phyloP scores from a whole-genome alignment of 2,329 filamentous ascomycete genomes.

The Aspergillus pseudonomiae region DNA sequence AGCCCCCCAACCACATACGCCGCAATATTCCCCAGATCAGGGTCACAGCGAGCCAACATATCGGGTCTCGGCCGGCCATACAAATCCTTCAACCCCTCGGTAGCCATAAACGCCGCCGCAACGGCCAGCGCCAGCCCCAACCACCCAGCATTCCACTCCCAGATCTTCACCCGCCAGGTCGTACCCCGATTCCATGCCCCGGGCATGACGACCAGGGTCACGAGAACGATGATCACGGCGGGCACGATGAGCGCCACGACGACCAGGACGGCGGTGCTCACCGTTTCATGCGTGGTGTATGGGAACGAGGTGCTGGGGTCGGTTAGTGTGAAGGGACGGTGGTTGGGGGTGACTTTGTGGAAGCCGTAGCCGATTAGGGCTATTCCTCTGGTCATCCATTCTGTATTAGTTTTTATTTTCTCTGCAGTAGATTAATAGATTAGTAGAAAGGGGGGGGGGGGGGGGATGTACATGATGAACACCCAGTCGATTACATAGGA shows the following conservation, averaged over 20 bases:
- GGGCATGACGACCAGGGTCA: conserved; percentile 71
- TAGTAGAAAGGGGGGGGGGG: background rate
- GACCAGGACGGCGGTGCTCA: conserved; percentile 67
- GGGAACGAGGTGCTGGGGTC: conserved; percentile 82
- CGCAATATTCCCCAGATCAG: conserved; percentile 67
- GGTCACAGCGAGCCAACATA: conserved; percentile 71
- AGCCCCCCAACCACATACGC: conserved; percentile 67
- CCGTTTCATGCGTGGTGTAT: conserved; percentile 69
- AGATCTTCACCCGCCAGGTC: conserved; percentile 80
- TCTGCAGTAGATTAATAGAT: too few relatives aligned
- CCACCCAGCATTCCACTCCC: conserved; percentile 87
- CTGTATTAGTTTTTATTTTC: conserved; percentile 10
- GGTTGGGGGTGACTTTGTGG: conserved; percentile 64
- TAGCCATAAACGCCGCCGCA: conserved; percentile 75
- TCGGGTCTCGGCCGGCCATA: conserved; percentile 68
- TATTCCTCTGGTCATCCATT: conserved; percentile 48
- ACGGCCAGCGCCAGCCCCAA: conserved; percentile 77
- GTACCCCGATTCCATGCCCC: conserved; percentile 57
- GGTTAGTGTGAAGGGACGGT: conserved; percentile 70
- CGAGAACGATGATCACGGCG: conserved; percentile 66
- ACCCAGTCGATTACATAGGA: conserved; percentile 3
- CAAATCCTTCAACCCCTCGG: conserved; percentile 79
- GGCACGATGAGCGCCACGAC: conserved; percentile 68
- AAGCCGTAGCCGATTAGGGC: conserved; percentile 63
- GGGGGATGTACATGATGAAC: conserved; percentile 1